Conservation (phyloP, 1,139 yeast species). For the Tardiomyces depauwii region DNA sequence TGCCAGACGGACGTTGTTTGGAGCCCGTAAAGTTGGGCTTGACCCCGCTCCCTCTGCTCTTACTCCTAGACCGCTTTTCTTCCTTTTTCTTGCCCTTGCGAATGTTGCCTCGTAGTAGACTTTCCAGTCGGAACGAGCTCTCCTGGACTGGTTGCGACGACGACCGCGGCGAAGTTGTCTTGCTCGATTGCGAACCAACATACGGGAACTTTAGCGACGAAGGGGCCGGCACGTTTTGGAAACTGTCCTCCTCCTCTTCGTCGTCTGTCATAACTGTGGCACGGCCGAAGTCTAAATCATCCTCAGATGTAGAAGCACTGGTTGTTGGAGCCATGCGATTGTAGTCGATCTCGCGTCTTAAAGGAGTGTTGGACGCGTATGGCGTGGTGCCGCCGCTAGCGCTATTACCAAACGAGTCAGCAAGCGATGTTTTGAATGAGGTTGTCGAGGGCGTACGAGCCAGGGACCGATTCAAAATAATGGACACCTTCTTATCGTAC, state of each 20-base stretch:
- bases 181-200: too few species aligned
- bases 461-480: conserved; percentile 60
- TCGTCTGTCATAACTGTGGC: too few species aligned
- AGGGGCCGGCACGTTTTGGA: too few species aligned
- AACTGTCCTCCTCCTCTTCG: too few species aligned
- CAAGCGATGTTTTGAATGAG: conserved; percentile 65
- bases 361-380: too few species aligned
- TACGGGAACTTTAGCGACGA: too few species aligned
- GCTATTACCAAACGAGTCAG: conserved; percentile 23
- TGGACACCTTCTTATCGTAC: conserved; percentile 70
- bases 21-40: neutral
- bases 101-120: conserved; percentile 21
- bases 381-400: neutral
- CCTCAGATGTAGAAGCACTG: too few species aligned
- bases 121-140: conserved; percentile 23
- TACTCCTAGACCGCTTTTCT: conserved; percentile 5
- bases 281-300: too few species aligned
- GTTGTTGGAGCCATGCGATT: too few species aligned
- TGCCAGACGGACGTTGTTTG: too few species aligned
- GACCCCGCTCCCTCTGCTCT: neutral
- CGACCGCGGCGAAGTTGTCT: neutral
- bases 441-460: conserved; percentile 67
- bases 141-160: conserved; percentile 6
- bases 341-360: too few species aligned
- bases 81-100: conserved; percentile 16